These are phyloP conservation scores for Conringia planisiliqua DNA, from an alignment of 345 rosid species.

Conservation along the genomic window DNA sequence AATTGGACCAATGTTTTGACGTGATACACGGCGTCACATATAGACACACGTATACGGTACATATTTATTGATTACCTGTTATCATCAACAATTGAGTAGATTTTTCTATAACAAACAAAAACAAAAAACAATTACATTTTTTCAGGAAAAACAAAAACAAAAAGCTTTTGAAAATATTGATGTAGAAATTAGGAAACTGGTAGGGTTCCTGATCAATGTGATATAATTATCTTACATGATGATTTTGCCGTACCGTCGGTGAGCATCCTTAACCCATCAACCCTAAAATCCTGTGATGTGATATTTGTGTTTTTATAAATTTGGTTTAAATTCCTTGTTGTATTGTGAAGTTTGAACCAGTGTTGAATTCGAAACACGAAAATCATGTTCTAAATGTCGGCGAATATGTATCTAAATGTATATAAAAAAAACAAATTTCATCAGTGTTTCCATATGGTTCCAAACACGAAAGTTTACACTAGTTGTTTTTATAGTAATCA, in stretches of 20 bases:
- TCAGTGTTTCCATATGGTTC: not conserved
- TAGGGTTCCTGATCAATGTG: conserved; percentile 25
- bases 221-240: not conserved
- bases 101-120: not conserved
- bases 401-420: not conserved
- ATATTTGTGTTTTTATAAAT: not conserved
- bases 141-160: not conserved
- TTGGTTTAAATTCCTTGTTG: not conserved
- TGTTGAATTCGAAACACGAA: no score
- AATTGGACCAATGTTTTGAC: conserved; percentile 11
- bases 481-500: not conserved
- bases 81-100: conserved; percentile 1
- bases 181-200: not conserved
- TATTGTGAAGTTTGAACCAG: not conserved
- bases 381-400: no score
- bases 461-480: not conserved
- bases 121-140: not conserved
- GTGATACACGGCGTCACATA: conserved; percentile 12
- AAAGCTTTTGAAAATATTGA: not conserved
- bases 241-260: conserved; percentile 21
- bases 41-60: conserved; percentile 16
- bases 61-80: conserved; percentile 3
- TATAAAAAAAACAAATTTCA: not conserved
- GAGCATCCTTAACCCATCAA: not conserved
- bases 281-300: not conserved